Conservation (phyloP, 306 rosid species). For the Castanea crenata region DNA sequence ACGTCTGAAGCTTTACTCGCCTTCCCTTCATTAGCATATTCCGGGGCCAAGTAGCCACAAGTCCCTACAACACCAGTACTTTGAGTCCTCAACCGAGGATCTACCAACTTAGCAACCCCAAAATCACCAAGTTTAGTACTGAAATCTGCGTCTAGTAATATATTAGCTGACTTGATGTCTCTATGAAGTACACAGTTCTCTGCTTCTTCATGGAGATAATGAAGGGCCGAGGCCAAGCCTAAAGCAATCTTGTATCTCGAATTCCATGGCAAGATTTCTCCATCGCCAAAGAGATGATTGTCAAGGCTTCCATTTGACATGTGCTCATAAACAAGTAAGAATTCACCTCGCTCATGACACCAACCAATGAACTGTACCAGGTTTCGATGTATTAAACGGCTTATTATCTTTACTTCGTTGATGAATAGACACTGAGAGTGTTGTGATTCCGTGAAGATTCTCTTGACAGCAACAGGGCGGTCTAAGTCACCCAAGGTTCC, state of each 20-base stretch:
- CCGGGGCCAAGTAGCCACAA: slow-evolving; percentile 48
- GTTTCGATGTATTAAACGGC: slow-evolving; percentile 52
- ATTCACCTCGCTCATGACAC: slow-evolving; percentile 49
- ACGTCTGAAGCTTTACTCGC: slow-evolving; percentile 56
- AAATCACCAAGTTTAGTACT: slow-evolving; percentile 57
- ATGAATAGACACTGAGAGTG: slow-evolving; percentile 35
- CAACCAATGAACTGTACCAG: slow-evolving; percentile 59
- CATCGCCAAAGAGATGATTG: slow-evolving; percentile 41
- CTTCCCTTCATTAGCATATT: slow-evolving; percentile 36
- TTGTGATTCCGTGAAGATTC: slow-evolving; percentile 39
- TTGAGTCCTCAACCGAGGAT: slow-evolving; percentile 37
- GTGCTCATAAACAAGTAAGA: slow-evolving; percentile 44
- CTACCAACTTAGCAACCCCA: slow-evolving; percentile 54
- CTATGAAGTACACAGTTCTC: slow-evolving; percentile 56
- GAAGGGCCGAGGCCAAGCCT: slow-evolving; percentile 47
- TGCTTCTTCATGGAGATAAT: slow-evolving; percentile 58
- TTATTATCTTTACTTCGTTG: slow-evolving; percentile 53
- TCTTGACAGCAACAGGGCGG: slow-evolving; percentile 47
- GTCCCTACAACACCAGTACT: slow-evolving; percentile 44
- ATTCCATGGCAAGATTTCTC: slow-evolving; percentile 32
- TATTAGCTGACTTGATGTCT: slow-evolving; percentile 56
- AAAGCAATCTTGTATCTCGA: slow-evolving; percentile 38
- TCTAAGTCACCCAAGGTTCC: slow-evolving; percentile 33
- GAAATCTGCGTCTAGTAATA: slow-evolving; percentile 50
- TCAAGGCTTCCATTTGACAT: slow-evolving; percentile 62